These are phyloP conservation scores for Cydonia oblonga DNA, from an alignment of 331 rosid species.

Conservation along the genomic window DNA sequence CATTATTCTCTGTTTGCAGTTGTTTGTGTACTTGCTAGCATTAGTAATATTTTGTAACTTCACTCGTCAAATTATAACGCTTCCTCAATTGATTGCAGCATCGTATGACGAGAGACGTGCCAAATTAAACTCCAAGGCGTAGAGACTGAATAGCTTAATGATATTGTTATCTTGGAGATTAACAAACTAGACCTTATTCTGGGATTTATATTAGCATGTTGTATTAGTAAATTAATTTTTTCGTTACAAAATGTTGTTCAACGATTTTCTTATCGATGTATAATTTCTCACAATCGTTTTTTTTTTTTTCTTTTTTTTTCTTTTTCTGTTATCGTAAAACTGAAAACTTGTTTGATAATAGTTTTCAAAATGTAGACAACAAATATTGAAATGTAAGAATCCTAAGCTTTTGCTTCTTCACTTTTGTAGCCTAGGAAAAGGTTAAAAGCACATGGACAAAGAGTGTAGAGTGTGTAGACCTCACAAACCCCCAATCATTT, in stretches of 20 bases:
- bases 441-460: not conserved
- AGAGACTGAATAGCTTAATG: constrained; percentile 12
- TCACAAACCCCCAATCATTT: constrained; percentile 2
- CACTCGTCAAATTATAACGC: not conserved
- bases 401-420: not conserved
- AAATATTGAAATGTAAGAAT: not conserved
- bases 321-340: not conserved
- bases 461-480: not conserved
- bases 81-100: constrained; percentile 40
- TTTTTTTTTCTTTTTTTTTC: too few relatives aligned
- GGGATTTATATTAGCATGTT: not conserved
- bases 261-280: not conserved
- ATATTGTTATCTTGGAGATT: not conserved
- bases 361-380: too few relatives aligned
- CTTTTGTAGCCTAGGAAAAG: not conserved
- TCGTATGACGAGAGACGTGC: constrained; percentile 78
- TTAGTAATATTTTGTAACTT: too few relatives aligned
- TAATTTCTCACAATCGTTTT: not conserved
- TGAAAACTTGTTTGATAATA: too few relatives aligned
- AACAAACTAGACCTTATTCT: not conserved
- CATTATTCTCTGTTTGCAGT: not conserved
- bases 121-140: constrained; percentile 36
- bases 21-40: not conserved
- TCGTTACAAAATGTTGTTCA: not conserved
- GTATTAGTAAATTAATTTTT: not conserved